These are phyloP conservation scores for Pholiota conissans DNA, from an alignment of 768 basidiomycete genomes.

Conservation along the genomic window DNA sequence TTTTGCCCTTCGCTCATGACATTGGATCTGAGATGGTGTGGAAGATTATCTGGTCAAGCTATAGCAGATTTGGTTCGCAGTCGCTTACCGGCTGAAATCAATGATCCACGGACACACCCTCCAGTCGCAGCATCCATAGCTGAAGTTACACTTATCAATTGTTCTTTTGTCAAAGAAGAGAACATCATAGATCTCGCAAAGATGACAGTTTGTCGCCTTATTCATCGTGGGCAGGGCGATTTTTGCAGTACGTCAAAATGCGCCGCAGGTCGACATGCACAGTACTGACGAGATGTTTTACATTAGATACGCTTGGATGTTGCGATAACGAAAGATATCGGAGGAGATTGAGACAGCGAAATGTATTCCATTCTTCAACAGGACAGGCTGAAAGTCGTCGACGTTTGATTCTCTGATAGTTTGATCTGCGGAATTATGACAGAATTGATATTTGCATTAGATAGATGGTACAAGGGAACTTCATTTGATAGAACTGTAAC, in stretches of 20 bases:
- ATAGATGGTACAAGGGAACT: neutral
- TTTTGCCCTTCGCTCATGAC: constrained; percentile 46
- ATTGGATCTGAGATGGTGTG: constrained; percentile 63
- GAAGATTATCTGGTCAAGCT: constrained; percentile 48
- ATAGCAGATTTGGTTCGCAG: constrained; percentile 50
- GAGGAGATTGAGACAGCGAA: constrained; percentile 40
- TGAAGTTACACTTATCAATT: constrained; percentile 55
- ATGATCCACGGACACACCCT: neutral
- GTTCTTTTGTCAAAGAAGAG: constrained; percentile 53
- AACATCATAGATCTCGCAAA: constrained; percentile 52
- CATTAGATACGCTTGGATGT: constrained; percentile 44
- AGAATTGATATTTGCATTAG: neutral
- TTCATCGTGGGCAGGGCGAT: constrained; percentile 40
- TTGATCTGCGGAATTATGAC: neutral
- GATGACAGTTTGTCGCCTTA: constrained; percentile 46
- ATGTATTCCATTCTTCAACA: constrained; percentile 19
- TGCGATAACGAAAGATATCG: constrained; percentile 59
- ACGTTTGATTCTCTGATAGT: constrained; percentile 16
- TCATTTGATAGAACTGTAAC: neutral
- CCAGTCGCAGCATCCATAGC: constrained; percentile 30
- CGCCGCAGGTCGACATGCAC: constrained; percentile 1
- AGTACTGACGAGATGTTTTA: constrained; percentile 1
- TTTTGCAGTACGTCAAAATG: constrained; percentile 54
- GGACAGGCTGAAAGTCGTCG: neutral
- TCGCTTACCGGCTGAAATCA: constrained; percentile 22